Evolutionary conservation across 768 basidiomycete species (phyloP).

Genomic region (Tricholoma terreum): DNA sequence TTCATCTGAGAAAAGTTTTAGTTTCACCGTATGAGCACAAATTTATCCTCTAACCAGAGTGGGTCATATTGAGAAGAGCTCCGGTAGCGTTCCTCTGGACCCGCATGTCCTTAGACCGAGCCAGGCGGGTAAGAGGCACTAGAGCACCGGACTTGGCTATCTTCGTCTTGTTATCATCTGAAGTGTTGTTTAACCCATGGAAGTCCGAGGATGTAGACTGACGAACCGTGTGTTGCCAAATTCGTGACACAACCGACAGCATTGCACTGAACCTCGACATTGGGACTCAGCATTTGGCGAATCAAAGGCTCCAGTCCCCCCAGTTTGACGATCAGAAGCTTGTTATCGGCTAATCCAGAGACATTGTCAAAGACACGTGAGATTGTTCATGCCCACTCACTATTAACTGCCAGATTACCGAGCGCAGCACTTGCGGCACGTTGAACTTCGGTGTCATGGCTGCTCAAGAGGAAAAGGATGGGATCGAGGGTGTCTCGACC

Average conservation of each 20-base stretch:
- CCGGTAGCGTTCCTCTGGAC: conserved; percentile 99
- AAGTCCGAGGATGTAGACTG: conserved; percentile 10
- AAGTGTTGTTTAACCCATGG: conserved; percentile 4
- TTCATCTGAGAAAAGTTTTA: conserved; percentile 61
- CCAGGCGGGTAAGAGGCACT: conserved; percentile 92
- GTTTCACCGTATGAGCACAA: conserved; percentile 3
- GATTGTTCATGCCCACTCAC: conserved; percentile 47
- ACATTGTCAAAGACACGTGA: not conserved
- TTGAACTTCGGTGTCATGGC: conserved; percentile 98
- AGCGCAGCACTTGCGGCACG: conserved; percentile 96
- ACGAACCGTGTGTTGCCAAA: conserved; percentile 92
- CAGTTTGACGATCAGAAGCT: conserved; percentile 95
- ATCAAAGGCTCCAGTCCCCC: conserved; percentile 98
- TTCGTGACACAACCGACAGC: conserved; percentile 99
- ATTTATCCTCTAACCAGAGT: conserved; percentile 66
- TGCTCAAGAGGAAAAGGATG: conserved; percentile 93
- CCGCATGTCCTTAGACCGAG: conserved; percentile 98
- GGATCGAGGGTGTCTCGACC: conserved; percentile 97
- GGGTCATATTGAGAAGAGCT: conserved; percentile 98
- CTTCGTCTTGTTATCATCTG: conserved; percentile 99
- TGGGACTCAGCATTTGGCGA: conserved; percentile 97
- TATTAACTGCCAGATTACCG: conserved; percentile 97
- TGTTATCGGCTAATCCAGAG: conserved; percentile 81
- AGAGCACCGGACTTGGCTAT: conserved; percentile 99
- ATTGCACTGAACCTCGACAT: conserved; percentile 99